Evolutionary conservation across 345 rosid genomes (phyloP), one percentile per base, ranked within the genome.

Genomic region (Lepidium africanum): DNA sequence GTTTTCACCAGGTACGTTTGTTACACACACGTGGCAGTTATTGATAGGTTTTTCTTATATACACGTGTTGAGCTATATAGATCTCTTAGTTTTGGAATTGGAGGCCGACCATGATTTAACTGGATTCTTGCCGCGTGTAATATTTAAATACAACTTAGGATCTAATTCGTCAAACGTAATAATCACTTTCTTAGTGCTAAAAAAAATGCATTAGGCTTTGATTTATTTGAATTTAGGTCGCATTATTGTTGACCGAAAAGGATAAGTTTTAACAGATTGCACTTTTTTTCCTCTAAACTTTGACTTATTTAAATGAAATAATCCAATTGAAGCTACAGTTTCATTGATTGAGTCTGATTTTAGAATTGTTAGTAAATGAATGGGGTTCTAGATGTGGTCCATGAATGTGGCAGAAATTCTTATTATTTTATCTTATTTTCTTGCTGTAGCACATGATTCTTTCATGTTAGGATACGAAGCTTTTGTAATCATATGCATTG

Each of bases 1-100:
- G 98, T 51, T 89, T 92, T 78, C 98, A 89, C 60, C 96, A 92
- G 98, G 96, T 92, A 74, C 59, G 78, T 27, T 10, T 3, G 48
- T 46, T 46, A n/a, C n/a, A n/a, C n/a, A 15, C 76, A 56, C 76
- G 76, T 53, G 76, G 52, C 54, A 11, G 0, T 7, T 11, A 37
- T 9, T 10, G 10, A 25, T 56, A 42, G 61, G 75, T 30, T 56
- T 7, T 54, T 63, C 9, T 13, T 0, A n/a, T 30, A 19, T 3
- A 72, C 75, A 70, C 75, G 75, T 75, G 77, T 63, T 40, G n/a
- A 15, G 15, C 33, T 10, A 35, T n/a, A 37, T 13, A 5, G 5
- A 6, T 42, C 5, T 41, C 40, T 21, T 5, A 19, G 35, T 62
- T 59, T 47, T 23, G 43, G 75, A 27, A 25, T 25, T 25, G 27